Base-by-base conservation (phyloP, 2,329 filamentous ascomycete species). In the Stachybotrys elegans region DNA sequence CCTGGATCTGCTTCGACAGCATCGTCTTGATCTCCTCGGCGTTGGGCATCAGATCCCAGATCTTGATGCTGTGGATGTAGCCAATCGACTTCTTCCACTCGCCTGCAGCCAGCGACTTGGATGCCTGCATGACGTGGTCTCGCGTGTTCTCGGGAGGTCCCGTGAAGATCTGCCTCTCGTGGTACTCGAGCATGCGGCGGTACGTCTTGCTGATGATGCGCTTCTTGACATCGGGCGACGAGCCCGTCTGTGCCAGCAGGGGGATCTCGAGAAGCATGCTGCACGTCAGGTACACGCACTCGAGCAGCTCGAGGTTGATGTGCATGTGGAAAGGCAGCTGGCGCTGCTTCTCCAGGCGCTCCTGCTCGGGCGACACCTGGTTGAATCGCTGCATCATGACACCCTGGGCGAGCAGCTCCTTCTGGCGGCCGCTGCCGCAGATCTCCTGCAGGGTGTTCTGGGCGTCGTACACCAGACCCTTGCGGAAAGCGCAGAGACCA, bases 261-360 rank as follows among this genome's bases (percentile, higher is more conserved):
- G 93, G 93, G 51, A 98, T 97, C 73, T 98, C 93, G 45, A 98
- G 81, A 53, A 98, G 86, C 93, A 98, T 98, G 71, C 90, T 96
- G 76, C 92, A 97, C 41, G 93, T 97, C 47, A 98, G 80, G 73
- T 98, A 98, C 50, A 97, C 92, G 62, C 93, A 97, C 74, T 98
- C 93, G 31, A 98, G 81, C 44, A 98, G 81, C 69, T 98, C 93
- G 42, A 98, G 80, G 76, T 98, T 98, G 77, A 98, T 98, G 79
- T 98, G 93, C 90, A 98, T 96, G 76, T 98, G 93, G 84, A 98
- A 98, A 29, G 93, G 93, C 55, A 98, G 80, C 72, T 98, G 93
- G 58, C 93, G 85, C 72, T 97, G 92, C 65, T 93, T 88, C 75
- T 98, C 93, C 31, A 97, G 79, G 54, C 92, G 88, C 74, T 98